These are phyloP conservation scores for Coleophoma eucalyptorum DNA, from an alignment of 2,329 filamentous ascomycete genomes.

Conservation along the genomic window DNA sequence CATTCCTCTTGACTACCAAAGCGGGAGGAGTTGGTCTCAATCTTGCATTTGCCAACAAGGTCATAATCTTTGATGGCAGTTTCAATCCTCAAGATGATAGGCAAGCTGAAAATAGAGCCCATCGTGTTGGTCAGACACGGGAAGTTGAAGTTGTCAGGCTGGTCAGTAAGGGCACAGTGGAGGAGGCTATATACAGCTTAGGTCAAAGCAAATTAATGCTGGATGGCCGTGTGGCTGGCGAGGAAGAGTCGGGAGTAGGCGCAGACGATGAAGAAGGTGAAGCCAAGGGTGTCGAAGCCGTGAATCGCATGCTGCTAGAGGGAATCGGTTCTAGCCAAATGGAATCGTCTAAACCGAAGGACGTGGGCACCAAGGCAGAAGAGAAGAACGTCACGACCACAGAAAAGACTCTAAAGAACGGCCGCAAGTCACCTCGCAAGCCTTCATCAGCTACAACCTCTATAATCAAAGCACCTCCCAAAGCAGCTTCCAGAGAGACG, in stretches of 20 bases:
- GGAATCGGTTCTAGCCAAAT: constrained; percentile 7
- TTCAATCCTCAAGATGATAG: constrained; percentile 98
- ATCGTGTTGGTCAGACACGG: constrained; percentile 86
- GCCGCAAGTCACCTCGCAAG: no score
- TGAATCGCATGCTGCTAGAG: constrained; percentile 24
- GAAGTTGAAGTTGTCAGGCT: constrained; percentile 89
- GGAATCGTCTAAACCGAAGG: constrained; percentile 1
- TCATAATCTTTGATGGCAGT: constrained; percentile 94
- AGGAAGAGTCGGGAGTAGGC: constrained; percentile 41
- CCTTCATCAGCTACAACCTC: no score
- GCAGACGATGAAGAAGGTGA: constrained; percentile 30
- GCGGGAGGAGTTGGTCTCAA: constrained; percentile 98
- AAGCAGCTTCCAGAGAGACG: no score
- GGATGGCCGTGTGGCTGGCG: constrained; percentile 68
- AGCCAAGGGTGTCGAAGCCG: constrained; percentile 19
- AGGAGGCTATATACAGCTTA: constrained; percentile 88
- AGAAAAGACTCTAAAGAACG: no score
- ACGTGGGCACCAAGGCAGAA: constrained; percentile 5
- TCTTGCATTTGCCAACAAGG: constrained; percentile 91
- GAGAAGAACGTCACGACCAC: constrained; percentile 1
- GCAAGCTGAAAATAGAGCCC: constrained; percentile 96
- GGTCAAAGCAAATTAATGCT: constrained; percentile 92
- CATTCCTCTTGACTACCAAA: constrained; percentile 90
- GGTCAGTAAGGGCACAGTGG: constrained; percentile 77
- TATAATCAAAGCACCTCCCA: no score